Percentiles rank a stretch among this genome's conserved stretches.
These are phyloP conservation scores for Corchorus olitorius DNA, from an alignment of 345 rosid genomes.

Conservation along the genomic window DNA sequence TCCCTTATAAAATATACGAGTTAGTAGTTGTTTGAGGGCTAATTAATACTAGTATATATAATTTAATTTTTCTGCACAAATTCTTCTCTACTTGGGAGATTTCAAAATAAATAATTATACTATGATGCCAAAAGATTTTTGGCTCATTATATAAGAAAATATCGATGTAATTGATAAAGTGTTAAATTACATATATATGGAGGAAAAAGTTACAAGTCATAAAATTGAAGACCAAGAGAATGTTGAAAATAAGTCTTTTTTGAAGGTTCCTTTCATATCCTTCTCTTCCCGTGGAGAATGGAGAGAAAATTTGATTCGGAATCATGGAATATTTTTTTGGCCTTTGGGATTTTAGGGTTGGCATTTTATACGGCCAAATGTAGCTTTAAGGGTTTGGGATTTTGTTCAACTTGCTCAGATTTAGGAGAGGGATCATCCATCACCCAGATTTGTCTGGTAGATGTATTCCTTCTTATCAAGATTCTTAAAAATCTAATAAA, in stretches of 20 bases:
- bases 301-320: neutral
- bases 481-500: constrained; percentile 1
- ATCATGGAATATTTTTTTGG: neutral
- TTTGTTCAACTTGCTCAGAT: constrained; percentile 6
- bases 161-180: too few species aligned
- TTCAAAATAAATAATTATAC: too few species aligned
- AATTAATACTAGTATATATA: too few species aligned
- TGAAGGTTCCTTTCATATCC: neutral
- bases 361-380: too few species aligned
- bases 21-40: too few species aligned
- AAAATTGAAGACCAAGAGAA: too few species aligned
- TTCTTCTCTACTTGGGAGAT: too few species aligned
- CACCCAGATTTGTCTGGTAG: neutral
- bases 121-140: too few species aligned
- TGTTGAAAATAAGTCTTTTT: neutral
- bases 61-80: too few species aligned
- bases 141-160: too few species aligned
- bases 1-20: too few species aligned
- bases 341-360: neutral
- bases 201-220: neutral
- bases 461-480: neutral
- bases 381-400: neutral
- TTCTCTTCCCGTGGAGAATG: neutral
- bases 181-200: too few species aligned
- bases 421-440: neutral